phyloP scores from a whole-genome alignment of 2,329 filamentous ascomycete genomes.

The Stachybotrys elegans region DNA sequence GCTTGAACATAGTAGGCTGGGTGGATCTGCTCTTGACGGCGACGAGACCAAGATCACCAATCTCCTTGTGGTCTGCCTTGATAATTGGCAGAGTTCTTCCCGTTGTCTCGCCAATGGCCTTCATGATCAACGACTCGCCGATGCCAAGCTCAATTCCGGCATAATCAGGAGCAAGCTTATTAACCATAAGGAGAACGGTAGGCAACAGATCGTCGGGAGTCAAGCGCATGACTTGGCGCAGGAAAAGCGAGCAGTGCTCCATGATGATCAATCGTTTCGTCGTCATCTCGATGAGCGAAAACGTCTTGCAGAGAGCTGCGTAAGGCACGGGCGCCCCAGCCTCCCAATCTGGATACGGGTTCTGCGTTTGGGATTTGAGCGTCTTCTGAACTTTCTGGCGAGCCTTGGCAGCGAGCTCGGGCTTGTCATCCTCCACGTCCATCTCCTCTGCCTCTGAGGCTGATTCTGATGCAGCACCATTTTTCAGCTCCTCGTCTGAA shows the following conservation, averaged over 20 bases:
- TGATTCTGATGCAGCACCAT: constrained; percentile 22
- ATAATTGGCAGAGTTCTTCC: constrained; percentile 84
- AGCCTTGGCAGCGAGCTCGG: constrained; percentile 67
- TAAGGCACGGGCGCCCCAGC: constrained; percentile 86
- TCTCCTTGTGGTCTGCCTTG: constrained; percentile 93
- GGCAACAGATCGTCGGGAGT: constrained; percentile 84
- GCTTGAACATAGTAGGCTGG: constrained; percentile 98
- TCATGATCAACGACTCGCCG: constrained; percentile 97
- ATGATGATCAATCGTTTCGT: constrained; percentile 85
- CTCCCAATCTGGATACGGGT: constrained; percentile 95
- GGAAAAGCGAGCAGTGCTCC: constrained; percentile 82
- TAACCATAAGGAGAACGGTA: constrained; percentile 92
- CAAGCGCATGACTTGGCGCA: constrained; percentile 88
- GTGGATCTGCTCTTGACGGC: constrained; percentile 93
- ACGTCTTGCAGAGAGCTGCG: constrained; percentile 88
- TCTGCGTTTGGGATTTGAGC: constrained; percentile 62
- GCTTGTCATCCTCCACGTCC: constrained; percentile 58
- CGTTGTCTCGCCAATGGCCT: constrained; percentile 91
- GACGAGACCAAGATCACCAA: constrained; percentile 90
- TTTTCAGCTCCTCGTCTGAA: constrained; percentile 10
- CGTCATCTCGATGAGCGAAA: constrained; percentile 91
- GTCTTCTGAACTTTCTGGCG: constrained; percentile 77
- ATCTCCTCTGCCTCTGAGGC: constrained; percentile 38
- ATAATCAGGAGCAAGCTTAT: constrained; percentile 95
- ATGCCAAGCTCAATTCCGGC: constrained; percentile 97